Evolutionary conservation across 805 yeast genomes (phyloP).

Genomic region (Kluyveromyces aestuarii): DNA sequence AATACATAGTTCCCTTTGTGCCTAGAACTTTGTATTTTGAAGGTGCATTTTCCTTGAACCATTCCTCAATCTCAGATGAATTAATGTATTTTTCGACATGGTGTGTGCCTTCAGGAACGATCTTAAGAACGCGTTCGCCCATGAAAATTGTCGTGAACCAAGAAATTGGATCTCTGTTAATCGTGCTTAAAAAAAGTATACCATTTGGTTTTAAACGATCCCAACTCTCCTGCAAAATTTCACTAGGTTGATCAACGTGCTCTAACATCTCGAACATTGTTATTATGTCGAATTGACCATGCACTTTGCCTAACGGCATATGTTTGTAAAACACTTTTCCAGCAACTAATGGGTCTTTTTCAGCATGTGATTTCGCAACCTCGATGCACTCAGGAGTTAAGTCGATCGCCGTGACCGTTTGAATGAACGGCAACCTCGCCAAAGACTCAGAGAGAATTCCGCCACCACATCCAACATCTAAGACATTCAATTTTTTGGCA

Average conservation of each 20-base stretch:
- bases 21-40: slow-evolving; percentile 49
- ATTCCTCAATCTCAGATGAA: slow-evolving; percentile 56
- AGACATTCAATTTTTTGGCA: slow-evolving; percentile 36
- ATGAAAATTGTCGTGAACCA: slow-evolving; percentile 89
- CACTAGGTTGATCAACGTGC: slow-evolving; percentile 82
- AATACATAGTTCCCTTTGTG: slow-evolving; percentile 69
- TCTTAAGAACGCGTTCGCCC: slow-evolving; percentile 70
- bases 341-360: slow-evolving; percentile 53
- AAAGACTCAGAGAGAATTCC: slow-evolving; percentile 83
- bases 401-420: slow-evolving; percentile 72
- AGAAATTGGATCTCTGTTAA: slow-evolving; percentile 76
- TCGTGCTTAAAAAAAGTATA: slow-evolving; percentile 78
- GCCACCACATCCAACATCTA: slow-evolving; percentile 99
- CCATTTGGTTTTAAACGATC: slow-evolving; percentile 61
- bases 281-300: slow-evolving; percentile 58
- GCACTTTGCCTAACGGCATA: slow-evolving; percentile 49
- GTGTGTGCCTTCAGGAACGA: slow-evolving; percentile 93
- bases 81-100: slow-evolving; percentile 79
- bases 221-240: slow-evolving; percentile 61
- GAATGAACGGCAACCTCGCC: slow-evolving; percentile 62
- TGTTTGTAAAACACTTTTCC: slow-evolving; percentile 52
- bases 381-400: slow-evolving; percentile 72
- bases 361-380: slow-evolving; percentile 66
- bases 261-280: slow-evolving; percentile 93
- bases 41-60: slow-evolving; percentile 41